phyloP scores from a whole-genome alignment of 176 grass and related monocot species.

The Lolium rigidum region DNA sequence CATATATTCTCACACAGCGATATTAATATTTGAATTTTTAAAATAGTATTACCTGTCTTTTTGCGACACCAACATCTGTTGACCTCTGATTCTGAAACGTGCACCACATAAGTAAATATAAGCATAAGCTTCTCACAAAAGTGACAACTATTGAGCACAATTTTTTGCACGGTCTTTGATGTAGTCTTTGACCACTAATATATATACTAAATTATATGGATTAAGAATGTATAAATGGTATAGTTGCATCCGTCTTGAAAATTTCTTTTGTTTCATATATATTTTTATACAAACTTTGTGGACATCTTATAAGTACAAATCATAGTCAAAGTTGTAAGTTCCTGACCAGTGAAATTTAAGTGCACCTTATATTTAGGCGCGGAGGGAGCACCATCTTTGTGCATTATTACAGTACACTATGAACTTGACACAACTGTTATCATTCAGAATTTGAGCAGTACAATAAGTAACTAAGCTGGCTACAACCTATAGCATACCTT shows the following conservation, averaged over 20 bases:
- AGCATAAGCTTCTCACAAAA: neutral
- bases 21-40: slow-evolving; percentile 18
- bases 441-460: neutral
- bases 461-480: neutral
- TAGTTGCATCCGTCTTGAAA: no score
- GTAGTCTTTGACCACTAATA: no score
- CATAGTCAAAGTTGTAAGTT: no score
- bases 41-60: slow-evolving; percentile 65
- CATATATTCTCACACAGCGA: neutral
- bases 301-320: no score
- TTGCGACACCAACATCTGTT: slow-evolving; percentile 40
- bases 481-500: slow-evolving; percentile 48
- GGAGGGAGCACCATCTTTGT: neutral
- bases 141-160: neutral
- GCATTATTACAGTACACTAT: neutral
- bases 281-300: no score
- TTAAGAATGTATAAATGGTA: no score
- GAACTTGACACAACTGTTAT: neutral
- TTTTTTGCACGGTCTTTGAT: no score
- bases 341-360: no score
- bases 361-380: no score
- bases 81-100: slow-evolving; percentile 55
- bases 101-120: neutral
- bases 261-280: no score
- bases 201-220: no score